Base-by-base conservation (phyloP, 495 filamentous ascomycete species). In the Aspergillus sclerotiicarbonarius region DNA sequence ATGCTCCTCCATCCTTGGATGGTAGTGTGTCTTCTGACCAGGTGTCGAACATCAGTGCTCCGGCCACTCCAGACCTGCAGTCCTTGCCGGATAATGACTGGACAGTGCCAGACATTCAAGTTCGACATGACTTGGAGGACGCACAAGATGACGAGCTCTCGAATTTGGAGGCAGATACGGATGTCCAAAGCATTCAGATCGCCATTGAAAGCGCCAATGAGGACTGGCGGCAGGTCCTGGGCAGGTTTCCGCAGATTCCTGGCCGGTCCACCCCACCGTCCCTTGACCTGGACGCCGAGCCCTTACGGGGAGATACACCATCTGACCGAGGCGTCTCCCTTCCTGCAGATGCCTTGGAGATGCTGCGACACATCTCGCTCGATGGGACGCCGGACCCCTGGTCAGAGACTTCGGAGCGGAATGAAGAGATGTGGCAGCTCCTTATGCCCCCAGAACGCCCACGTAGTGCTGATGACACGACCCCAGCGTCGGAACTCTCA, bases 21-120 rank as follows among this genome's bases (percentile, higher is more conserved):
- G 92, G 91, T 8, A 95, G 90, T 72, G 60, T 92, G 41, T 87
- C 85, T 16, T 95, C 91, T 8, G 91, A 96, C 61, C 90, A 95
- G 63, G 80, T 92, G 71, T 90, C 89, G 7, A 77, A 79, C 51
- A 78, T 90, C 55, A 93, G 87, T 63, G 89, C 88, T 19, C 90
- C 92, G 6, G 82, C 86, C 6, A 97, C 92, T 8, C 92, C 92
- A 18, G 81, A 91, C 48, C 75, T 89, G 33, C 83, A 83, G 29
- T 79, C 80, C 31, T 68, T 81, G 47, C 80, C 82, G 6, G 78
- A 78, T 54, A 76, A 67, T 44, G 80, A 72, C 33, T 75, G 78
- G 72, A 67, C 74, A 54, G 41, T 62, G 18, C 67, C 60, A 15
- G 70, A 72, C 32, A 60, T 80, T 41, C 75, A 67, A 50, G 65